Percentiles rank a stretch among this genome's conserved stretches.
phyloP scores from a whole-genome alignment of 192 early-diverging fungal genomes.

The Backusella circina region DNA sequence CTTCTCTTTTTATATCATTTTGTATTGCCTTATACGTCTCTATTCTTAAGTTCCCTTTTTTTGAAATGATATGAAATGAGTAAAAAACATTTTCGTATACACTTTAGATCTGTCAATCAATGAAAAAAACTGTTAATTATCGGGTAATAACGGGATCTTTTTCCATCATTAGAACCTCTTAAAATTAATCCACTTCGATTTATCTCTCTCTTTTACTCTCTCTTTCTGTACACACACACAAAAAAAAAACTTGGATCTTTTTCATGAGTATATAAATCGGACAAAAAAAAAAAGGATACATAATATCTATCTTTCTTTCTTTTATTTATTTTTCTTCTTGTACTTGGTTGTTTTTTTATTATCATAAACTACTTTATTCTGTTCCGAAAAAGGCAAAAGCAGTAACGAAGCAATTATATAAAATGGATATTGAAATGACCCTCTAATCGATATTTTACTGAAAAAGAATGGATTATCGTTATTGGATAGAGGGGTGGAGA shows the following conservation, averaged over 20 bases:
- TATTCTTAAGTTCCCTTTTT: neutral
- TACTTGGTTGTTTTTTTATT: neutral
- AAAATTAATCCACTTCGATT: neutral
- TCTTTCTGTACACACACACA: neutral
- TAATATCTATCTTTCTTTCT: neutral
- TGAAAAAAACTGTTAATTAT: neutral
- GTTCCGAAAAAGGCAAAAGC: neutral
- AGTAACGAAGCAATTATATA: neutral
- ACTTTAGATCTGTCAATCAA: neutral
- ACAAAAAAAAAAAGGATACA: neutral
- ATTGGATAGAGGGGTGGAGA: neutral
- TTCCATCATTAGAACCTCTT: neutral
- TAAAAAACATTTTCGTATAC: too few species aligned
- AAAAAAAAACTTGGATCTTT: neutral
- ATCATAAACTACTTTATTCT: neutral
- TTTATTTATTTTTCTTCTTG: neutral
- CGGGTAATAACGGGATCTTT: conserved; percentile 4
- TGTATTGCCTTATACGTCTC: neutral
- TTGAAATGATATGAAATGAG: too few species aligned
- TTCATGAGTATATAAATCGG: neutral
- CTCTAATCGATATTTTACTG: neutral
- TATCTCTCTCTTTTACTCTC: neutral
- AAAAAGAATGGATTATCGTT: neutral
- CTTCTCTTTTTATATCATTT: neutral
- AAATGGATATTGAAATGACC: neutral